Evolutionary conservation across 192 early-diverging fungal genomes (phyloP), one percentile per base, ranked within the genome.

Genomic region (Coemansia reversa): DNA sequence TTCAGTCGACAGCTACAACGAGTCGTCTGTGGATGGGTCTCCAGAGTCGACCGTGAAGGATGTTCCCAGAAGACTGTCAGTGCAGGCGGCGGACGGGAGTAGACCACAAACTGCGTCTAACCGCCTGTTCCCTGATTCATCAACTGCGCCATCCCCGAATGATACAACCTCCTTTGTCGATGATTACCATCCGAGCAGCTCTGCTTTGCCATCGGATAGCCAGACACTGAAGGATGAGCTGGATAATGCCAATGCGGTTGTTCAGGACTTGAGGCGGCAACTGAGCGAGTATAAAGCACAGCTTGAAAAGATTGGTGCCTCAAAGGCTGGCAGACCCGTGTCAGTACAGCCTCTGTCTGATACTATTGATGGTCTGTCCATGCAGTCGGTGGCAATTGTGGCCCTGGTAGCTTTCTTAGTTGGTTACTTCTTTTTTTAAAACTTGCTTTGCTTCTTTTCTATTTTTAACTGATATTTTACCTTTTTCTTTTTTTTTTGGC

Each of bases 341-440:
- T 2, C 35, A 27, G 29, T 25, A 22, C 22, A 29, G n/a, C 30
- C 60, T 20, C n/a, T 49, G 7, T 61, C 60, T 0, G 60, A 61
- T 29, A 51, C 77, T n/a, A 65, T 82, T 51, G 88, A 88, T 58
- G 86, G 87, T 0, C 84, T 89, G 29, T 87, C 87, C 27, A 73
- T 85, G 29, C 86, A 83, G 60, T 83, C 86, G 2, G 81, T 91
- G 1, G 73, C 73, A 30, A 80, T 82, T 27, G 83, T 89, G 8
- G 86, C 88, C 2, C 49, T 84, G 2, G 64, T 83, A 33, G 83
- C 86, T 12, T 87, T 90, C 72, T 62, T 90, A 54, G 65, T 87
- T 54, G 85, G 84, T 12, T 86, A 84, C 66, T 66, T 90, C 29
- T 86, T 90, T 72, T 88, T 88, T 51, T 90, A 81, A 84, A 5